Percentiles rank a stretch among this genome's conserved stretches.
phyloP scores from a whole-genome alignment of 2,329 filamentous ascomycete genomes.

The Fusarium sp. region DNA sequence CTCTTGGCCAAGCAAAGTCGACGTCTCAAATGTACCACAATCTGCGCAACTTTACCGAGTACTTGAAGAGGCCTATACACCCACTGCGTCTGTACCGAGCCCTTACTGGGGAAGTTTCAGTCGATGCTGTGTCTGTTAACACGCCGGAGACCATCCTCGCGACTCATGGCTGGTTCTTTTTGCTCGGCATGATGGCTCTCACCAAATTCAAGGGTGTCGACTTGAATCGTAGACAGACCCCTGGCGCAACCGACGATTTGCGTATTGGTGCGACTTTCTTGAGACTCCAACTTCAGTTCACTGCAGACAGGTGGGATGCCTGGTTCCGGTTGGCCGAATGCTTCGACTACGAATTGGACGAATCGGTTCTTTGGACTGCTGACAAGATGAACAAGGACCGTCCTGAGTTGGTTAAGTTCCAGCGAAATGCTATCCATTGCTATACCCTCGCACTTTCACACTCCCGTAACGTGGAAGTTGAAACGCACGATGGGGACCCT shows the following conservation, averaged over 20 bases:
- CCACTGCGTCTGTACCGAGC: conserved; percentile 82
- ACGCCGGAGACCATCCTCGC: conserved; percentile 77
- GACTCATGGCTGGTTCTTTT: conserved; percentile 88
- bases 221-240: conserved; percentile 78
- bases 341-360: conserved; percentile 88
- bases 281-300: conserved; percentile 84
- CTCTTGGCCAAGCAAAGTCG: conserved; percentile 81
- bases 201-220: conserved; percentile 81
- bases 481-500: conserved; percentile 61
- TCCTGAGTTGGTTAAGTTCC: conserved; percentile 76
- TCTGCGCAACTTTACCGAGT: conserved; percentile 81
- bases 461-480: conserved; percentile 58
- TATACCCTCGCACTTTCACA: conserved; percentile 71
- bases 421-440: conserved; percentile 85
- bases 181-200: conserved; percentile 87
- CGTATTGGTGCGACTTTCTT: conserved; percentile 84
- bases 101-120: conserved; percentile 79
- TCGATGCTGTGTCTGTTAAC: conserved; percentile 77
- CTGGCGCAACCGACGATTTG: conserved; percentile 83
- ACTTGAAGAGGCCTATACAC: conserved; percentile 84
- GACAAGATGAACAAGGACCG: conserved; percentile 91
- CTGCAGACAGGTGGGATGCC: conserved; percentile 84
- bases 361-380: conserved; percentile 86
- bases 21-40: conserved; percentile 88
- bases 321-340: conserved; percentile 91